Conservation (phyloP, 371 early-diverging fungal genomes). For the Mortierella sp. region DNA sequence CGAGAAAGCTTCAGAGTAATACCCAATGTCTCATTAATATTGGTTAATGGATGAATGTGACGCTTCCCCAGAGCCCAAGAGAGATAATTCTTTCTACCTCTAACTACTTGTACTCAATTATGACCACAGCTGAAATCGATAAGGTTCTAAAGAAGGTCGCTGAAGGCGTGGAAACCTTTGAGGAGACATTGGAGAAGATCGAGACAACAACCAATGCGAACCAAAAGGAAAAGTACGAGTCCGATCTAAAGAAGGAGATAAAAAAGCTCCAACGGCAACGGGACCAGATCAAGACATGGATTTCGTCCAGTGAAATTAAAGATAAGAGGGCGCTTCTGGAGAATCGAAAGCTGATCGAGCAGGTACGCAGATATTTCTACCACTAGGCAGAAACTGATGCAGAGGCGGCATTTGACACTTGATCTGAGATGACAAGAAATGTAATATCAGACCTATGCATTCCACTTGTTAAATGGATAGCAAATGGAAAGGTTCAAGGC, state of each 20-base stretch:
- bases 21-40: neutral
- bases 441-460: neutral
- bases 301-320: constrained; percentile 92
- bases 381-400: neutral
- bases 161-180: constrained; percentile 96
- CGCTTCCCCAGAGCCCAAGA: neutral
- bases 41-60: too few relatives aligned
- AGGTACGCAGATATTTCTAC: constrained; percentile 53
- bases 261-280: constrained; percentile 95
- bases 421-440: neutral
- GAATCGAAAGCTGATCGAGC: constrained; percentile 92
- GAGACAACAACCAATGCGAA: constrained; percentile 81
- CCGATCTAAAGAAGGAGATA: constrained; percentile 97
- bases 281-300: constrained; percentile 97
- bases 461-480: constrained; percentile 45
- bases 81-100: neutral
- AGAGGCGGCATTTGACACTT: neutral
- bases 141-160: constrained; percentile 93
- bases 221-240: constrained; percentile 96
- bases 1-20: constrained; percentile 54
- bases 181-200: constrained; percentile 90
- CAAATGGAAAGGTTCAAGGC: constrained; percentile 99
- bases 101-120: neutral
- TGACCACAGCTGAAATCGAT: constrained; percentile 87
- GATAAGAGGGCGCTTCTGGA: constrained; percentile 91